phyloP scores from a whole-genome alignment of 768 basidiomycete species.

The Cyclocybe aegerita region DNA sequence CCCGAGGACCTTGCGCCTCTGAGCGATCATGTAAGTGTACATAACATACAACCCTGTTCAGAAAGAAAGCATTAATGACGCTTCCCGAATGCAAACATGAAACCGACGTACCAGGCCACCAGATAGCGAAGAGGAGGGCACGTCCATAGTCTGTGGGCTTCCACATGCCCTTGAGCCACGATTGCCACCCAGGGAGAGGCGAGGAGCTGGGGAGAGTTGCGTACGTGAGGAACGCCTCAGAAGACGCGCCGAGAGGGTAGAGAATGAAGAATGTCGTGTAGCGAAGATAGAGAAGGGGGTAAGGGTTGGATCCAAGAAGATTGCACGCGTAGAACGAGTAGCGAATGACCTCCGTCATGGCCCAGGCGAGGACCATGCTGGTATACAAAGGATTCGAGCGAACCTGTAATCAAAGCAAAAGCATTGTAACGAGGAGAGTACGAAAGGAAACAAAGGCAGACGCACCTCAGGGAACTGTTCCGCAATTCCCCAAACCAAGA shows the following conservation, averaged over 20 bases:
- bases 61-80: background rate
- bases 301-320: conserved; percentile 55
- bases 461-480: conserved; percentile 61
- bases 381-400: conserved; percentile 79
- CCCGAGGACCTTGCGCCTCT: conserved; percentile 46
- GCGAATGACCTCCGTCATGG: conserved; percentile 85
- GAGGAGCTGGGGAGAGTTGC: conserved; percentile 63
- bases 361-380: conserved; percentile 93
- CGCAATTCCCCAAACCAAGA: conserved; percentile 84
- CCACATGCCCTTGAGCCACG: conserved; percentile 48
- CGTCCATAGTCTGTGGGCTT: conserved; percentile 55
- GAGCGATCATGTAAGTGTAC: conserved; percentile 55
- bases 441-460: conserved; percentile 7
- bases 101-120: conserved; percentile 76
- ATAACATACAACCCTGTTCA: conserved; percentile 46
- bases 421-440: background rate
- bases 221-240: conserved; percentile 84
- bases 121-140: conserved; percentile 64
- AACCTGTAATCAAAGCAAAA: conserved; percentile 37
- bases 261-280: conserved; percentile 93
- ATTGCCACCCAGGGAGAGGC: conserved; percentile 41
- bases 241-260: conserved; percentile 91
- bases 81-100: background rate
- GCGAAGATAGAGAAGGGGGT: conserved; percentile 64
- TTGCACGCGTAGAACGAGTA: conserved; percentile 83